Evolutionary conservation across 108 stramenopile genomes (phyloP).

Genomic region (Fragilaria crotonensis): DNA sequence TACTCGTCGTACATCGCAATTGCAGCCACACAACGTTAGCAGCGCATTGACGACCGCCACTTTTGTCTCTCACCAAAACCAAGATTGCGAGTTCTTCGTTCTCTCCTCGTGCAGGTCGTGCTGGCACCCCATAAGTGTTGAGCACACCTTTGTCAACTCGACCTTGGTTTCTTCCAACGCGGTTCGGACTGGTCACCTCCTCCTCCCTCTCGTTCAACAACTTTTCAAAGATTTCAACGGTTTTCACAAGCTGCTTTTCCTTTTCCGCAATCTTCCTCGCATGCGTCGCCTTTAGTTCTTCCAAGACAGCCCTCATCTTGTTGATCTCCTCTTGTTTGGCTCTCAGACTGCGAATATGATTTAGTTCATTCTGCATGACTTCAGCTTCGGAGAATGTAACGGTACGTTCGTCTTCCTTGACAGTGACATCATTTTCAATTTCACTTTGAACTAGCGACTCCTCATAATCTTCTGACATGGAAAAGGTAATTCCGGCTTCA

Average conservation of each 20-base stretch:
- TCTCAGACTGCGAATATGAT: conserved; percentile 8
- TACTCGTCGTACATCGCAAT: too few relatives aligned
- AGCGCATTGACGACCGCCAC: too few relatives aligned
- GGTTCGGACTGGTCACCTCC: conserved; percentile 1
- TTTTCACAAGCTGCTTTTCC: conserved; percentile 4
- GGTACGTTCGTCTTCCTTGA: too few relatives aligned
- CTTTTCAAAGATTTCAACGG: not conserved
- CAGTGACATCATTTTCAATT: too few relatives aligned
- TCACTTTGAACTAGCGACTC: too few relatives aligned
- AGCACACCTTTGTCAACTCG: conserved; percentile 6
- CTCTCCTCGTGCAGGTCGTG: conserved; percentile 6
- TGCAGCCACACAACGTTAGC: too few relatives aligned
- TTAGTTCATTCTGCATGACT: conserved; percentile 11
- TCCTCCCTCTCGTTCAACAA: conserved; percentile 7
- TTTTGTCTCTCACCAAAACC: too few relatives aligned
- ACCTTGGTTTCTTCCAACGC: conserved; percentile 6
- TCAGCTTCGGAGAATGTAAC: conserved; percentile 16
- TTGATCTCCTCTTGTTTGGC: conserved; percentile 3
- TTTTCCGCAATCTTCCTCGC: conserved; percentile 1
- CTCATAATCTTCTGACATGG: too few relatives aligned
- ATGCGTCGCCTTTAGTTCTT: conserved; percentile 1
- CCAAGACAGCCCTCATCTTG: not conserved
- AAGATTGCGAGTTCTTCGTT: too few relatives aligned
- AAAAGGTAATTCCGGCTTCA: too few relatives aligned
- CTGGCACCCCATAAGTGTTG: conserved; percentile 8